Evolutionary conservation across 2,329 filamentous ascomycete species (phyloP).

Genomic region (Neopestalotiopsis clavispora): DNA sequence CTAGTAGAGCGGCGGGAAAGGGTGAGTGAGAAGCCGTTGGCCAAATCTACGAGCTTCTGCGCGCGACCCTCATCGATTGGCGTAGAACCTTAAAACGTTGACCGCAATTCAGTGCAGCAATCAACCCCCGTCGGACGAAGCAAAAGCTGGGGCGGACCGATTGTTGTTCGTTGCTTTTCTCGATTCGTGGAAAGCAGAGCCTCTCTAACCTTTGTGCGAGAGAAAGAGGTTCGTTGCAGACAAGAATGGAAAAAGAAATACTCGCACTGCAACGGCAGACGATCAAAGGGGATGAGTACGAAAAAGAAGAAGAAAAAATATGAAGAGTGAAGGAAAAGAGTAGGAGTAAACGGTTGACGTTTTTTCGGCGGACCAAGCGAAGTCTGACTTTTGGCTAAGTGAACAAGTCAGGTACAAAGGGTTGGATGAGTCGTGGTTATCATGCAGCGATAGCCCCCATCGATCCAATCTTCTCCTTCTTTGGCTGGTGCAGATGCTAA

Average conservation of each 20-base stretch:
- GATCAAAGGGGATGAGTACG: background rate
- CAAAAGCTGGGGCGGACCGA: background rate
- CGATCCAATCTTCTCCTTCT: background rate
- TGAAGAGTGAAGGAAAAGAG: background rate
- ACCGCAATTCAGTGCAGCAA: background rate
- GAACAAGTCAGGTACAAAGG: background rate
- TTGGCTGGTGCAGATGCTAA: background rate
- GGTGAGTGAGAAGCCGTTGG: background rate
- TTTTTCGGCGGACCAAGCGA: background rate
- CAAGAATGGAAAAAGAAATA: background rate
- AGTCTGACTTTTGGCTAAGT: background rate
- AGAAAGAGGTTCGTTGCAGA: background rate
- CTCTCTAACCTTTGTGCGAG: background rate
- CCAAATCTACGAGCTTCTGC: background rate
- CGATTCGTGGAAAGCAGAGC: background rate
- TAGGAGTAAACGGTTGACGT: background rate
- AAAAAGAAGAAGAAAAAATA: background rate
- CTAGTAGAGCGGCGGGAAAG: background rate
- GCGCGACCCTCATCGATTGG: background rate
- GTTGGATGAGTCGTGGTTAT: slow-evolving; percentile 1
- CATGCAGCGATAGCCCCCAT: background rate
- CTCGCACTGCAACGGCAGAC: background rate
- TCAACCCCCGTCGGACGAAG: background rate
- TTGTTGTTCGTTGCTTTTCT: background rate
- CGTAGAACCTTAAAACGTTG: background rate